Percentiles rank a stretch among this genome's conserved stretches.
Conservation (phyloP, 352 stramenopile genomes). For the Halophytophthora batemanensis region DNA sequence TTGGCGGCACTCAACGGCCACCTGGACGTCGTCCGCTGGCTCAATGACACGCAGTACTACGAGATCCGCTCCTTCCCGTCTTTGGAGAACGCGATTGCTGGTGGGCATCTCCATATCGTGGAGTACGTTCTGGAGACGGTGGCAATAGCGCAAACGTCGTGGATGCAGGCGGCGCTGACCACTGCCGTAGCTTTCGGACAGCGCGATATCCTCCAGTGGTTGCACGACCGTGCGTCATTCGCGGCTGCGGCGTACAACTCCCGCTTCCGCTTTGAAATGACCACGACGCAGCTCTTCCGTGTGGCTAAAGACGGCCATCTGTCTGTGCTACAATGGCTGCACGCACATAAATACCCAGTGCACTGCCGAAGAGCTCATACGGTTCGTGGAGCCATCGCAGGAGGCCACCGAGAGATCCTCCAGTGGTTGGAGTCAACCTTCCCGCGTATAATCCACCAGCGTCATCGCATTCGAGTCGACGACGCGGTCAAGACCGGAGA, state of each 20-base stretch:
- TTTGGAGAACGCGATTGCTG: constrained; percentile 39
- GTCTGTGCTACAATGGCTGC: constrained; percentile 30
- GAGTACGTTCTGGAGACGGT: constrained; percentile 39
- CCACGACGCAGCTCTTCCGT: constrained; percentile 24
- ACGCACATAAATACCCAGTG: constrained; percentile 17
- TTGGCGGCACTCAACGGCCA: constrained; percentile 29
- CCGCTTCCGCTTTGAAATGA: constrained; percentile 24
- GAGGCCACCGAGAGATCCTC: constrained; percentile 19
- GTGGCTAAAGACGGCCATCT: constrained; percentile 26
- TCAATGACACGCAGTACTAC: constrained; percentile 34
- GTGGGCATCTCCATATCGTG: constrained; percentile 34
- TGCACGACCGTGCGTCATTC: constrained; percentile 22
- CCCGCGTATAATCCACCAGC: constrained; percentile 10
- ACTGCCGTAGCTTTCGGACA: constrained; percentile 24
- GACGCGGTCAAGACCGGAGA: constrained; percentile 23
- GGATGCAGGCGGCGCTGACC: constrained; percentile 30
- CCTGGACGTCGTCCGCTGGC: constrained; percentile 32
- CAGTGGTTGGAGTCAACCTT: constrained; percentile 32
- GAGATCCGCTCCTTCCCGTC: constrained; percentile 33
- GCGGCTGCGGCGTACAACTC: constrained; percentile 12
- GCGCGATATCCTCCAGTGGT: constrained; percentile 29
- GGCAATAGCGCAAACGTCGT: constrained; percentile 30
- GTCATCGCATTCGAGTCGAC: constrained; percentile 35
- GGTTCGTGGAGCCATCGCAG: constrained; percentile 23
- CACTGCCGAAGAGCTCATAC: constrained; percentile 32